Evolutionary conservation across 306 rosid species (phyloP), one percentile per base, ranked within the genome.

Genomic region (Fragaria iinumae): DNA sequence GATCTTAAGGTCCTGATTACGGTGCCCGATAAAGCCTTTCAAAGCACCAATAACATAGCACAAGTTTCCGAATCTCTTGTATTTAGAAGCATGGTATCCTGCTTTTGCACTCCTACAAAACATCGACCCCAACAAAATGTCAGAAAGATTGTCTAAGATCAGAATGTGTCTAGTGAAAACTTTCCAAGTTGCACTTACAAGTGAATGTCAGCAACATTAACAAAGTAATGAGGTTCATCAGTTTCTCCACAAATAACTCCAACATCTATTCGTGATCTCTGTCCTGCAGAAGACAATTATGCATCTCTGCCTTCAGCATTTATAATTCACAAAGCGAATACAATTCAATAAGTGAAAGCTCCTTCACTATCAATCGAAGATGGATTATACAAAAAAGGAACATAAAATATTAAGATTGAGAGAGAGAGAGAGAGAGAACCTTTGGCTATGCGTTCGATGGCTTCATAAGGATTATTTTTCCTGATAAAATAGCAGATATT

Each of bases 71-170:
- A 92, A 90, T 81, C 84, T 90, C 86, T 95, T 95, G 80, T 89
- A 92, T 72, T 89, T 86, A 74, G 97, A 87, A 78, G 97, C 93
- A 82, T 83, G 83, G 83, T 83, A 95, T 9, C 99, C 99, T 45
- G 97, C 99, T 84, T 92, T 95, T 27, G 99, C 99, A 70, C 96
- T 95, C 92, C 99, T 95, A 83, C 80, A 82, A 83, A 74, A 76
- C 64, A 64, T 50, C 25, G 34, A 44, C 69, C 38, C n/a, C 57
- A n/a, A 52, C 62, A 52, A 66, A 25, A 67, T 69, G 76, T 59
- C 71, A 71, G 53, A 57, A 60, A 59, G 74, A 77, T 20, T 73
- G 21, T 67, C 44, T 41, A 77, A 50, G 60, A 82, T 80, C 38
- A 12, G 39, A n/a, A 50, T 23, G 73, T 3, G 16, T 79, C 25